Percentiles rank a stretch among this genome's conserved stretches.
phyloP scores from a whole-genome alignment of 257 asterid species.

The Ilex asprella region DNA sequence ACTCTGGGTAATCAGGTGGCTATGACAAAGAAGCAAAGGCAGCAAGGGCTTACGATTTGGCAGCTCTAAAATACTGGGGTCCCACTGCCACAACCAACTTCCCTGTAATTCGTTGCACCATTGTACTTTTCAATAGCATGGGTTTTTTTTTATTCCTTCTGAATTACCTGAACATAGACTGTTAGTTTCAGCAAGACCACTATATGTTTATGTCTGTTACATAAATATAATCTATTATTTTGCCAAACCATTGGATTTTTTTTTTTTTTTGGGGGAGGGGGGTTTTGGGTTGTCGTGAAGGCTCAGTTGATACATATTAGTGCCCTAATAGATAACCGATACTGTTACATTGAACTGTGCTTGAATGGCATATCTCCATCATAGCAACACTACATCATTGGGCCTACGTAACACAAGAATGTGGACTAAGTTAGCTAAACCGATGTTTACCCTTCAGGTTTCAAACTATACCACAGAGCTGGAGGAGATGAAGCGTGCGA shows the following conservation, averaged over 20 bases:
- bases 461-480: constrained; percentile 59
- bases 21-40: constrained; percentile 93
- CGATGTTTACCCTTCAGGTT: constrained; percentile 26
- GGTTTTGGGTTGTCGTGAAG: no score
- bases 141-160: no score
- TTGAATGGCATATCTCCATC: no score
- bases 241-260: neutral
- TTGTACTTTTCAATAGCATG: neutral
- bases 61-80: constrained; percentile 95
- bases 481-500: constrained; percentile 74
- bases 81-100: constrained; percentile 79
- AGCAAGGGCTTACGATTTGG: constrained; percentile 82
- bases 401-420: neutral
- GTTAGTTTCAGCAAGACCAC: no score
- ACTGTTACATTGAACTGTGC: no score
- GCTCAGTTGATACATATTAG: no score
- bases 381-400: no score
- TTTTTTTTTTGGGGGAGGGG: no score
- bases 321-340: no score
- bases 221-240: neutral
- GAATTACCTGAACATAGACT: no score
- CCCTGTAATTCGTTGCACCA: constrained; percentile 37
- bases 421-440: constrained; percentile 1
- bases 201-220: no score
- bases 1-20: constrained; percentile 49